Evolutionary conservation across 2,329 filamentous ascomycete genomes (phyloP).

Genomic region (Cadophora luteo-olivacea): DNA sequence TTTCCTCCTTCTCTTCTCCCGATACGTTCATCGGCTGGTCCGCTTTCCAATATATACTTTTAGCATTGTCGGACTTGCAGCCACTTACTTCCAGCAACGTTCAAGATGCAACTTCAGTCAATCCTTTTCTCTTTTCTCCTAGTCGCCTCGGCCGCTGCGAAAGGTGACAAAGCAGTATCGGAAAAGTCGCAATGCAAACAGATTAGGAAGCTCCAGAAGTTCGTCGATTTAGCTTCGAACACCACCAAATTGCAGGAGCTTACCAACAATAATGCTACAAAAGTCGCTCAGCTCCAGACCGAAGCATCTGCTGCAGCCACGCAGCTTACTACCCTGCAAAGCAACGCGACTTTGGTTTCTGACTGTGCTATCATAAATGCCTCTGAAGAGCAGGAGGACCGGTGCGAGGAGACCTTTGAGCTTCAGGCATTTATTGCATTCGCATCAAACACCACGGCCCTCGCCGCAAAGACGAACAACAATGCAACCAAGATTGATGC

Average conservation of each 20-base stretch:
- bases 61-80: constrained; percentile 2
- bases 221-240: constrained; percentile 47
- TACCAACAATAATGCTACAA: constrained; percentile 48
- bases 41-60: constrained; percentile 19
- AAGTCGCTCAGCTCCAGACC: constrained; percentile 47
- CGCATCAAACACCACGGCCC: constrained; percentile 26
- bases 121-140: constrained; percentile 37
- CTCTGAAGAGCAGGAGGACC: constrained; percentile 21
- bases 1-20: neutral
- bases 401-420: constrained; percentile 26
- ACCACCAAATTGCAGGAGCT: constrained; percentile 45
- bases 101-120: constrained; percentile 38
- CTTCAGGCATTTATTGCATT: constrained; percentile 33
- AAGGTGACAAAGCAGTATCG: constrained; percentile 40
- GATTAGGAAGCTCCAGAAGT: constrained; percentile 42
- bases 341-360: constrained; percentile 48
- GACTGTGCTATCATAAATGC: constrained; percentile 46
- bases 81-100: constrained; percentile 20
- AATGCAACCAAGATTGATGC: constrained; percentile 29
- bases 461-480: constrained; percentile 24
- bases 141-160: constrained; percentile 39
- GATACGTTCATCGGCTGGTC: constrained; percentile 24
- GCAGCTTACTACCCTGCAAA: constrained; percentile 43
- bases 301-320: constrained; percentile 45
- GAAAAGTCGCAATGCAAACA: constrained; percentile 43